Evolutionary conservation across 2,329 filamentous ascomycete genomes (phyloP).

Genomic region (Lecanosticta acicola): DNA sequence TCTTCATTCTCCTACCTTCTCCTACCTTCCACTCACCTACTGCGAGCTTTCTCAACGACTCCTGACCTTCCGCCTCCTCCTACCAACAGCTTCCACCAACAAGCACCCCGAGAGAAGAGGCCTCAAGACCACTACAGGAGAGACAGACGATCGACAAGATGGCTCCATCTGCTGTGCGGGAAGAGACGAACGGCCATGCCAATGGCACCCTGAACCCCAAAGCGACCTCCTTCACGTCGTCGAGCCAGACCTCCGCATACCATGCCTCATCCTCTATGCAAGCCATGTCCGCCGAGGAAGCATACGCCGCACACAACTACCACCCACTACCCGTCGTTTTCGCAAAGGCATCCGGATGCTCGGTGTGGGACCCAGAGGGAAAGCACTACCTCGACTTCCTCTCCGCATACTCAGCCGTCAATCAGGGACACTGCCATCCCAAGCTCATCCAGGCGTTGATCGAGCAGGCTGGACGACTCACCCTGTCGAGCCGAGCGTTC

Average conservation of each 20-base stretch:
- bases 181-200: constrained; percentile 23
- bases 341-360: constrained; percentile 72
- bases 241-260: constrained; percentile 44
- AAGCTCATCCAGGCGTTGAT: constrained; percentile 85
- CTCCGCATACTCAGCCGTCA: constrained; percentile 95
- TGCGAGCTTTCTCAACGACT: background rate
- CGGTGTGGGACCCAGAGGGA: constrained; percentile 90
- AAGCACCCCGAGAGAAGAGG: no score
- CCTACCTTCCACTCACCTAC: background rate
- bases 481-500: constrained; percentile 89
- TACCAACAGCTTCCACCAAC: background rate
- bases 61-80: background rate
- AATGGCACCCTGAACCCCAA: constrained; percentile 36
- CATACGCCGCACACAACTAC: constrained; percentile 96
- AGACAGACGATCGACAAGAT: constrained; percentile 22
- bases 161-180: constrained; percentile 34
- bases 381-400: constrained; percentile 96
- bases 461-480: constrained; percentile 83
- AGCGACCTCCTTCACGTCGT: constrained; percentile 37
- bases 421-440: constrained; percentile 96
- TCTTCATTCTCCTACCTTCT: background rate
- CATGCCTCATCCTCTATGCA: constrained; percentile 73
- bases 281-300: constrained; percentile 74
- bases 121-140: background rate
- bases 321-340: constrained; percentile 95